Evolutionary conservation across 2,329 filamentous ascomycete genomes (phyloP).

Genomic region (Aciculosporium take): DNA sequence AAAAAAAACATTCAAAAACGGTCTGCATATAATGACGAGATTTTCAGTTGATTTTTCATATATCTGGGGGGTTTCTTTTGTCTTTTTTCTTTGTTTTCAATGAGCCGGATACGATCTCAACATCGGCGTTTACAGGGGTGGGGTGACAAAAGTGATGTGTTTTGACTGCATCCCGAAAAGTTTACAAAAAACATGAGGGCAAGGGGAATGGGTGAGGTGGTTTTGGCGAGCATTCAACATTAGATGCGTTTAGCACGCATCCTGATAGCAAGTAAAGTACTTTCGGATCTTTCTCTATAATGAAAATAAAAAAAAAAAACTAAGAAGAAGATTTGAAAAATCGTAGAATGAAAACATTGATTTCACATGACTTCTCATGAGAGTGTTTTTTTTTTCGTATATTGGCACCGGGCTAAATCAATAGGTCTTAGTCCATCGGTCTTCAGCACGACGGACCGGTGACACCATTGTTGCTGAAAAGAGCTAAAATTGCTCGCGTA

Average conservation of each 20-base stretch:
- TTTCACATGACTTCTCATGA: background rate
- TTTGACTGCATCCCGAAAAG: slow-evolving; percentile 22
- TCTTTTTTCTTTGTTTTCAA: slow-evolving; percentile 16
- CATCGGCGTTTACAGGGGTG: slow-evolving; percentile 37
- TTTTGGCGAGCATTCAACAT: slow-evolving; percentile 27
- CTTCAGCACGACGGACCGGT: too few relatives aligned
- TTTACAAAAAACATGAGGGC: slow-evolving; percentile 17
- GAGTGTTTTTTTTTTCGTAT: slow-evolving; percentile 7
- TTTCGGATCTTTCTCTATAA: slow-evolving; percentile 13
- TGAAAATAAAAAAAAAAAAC: too few relatives aligned
- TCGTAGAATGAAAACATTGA: slow-evolving; percentile 3
- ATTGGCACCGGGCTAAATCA: too few relatives aligned
- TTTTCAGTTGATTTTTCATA: slow-evolving; percentile 13
- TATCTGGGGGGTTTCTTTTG: background rate
- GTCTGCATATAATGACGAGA: slow-evolving; percentile 17
- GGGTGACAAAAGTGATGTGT: slow-evolving; percentile 20
- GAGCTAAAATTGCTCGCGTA: too few relatives aligned
- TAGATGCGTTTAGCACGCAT: slow-evolving; percentile 18
- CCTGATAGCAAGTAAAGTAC: slow-evolving; percentile 16
- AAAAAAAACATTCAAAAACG: too few relatives aligned
- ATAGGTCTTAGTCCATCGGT: too few relatives aligned
- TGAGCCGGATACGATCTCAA: slow-evolving; percentile 39
- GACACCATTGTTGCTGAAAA: too few relatives aligned
- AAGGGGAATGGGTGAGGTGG: slow-evolving; percentile 10
- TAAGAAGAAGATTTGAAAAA: background rate